Base-by-base conservation (phyloP, 2,329 filamentous ascomycete genomes). In the Westerdykella aurantiaca region DNA sequence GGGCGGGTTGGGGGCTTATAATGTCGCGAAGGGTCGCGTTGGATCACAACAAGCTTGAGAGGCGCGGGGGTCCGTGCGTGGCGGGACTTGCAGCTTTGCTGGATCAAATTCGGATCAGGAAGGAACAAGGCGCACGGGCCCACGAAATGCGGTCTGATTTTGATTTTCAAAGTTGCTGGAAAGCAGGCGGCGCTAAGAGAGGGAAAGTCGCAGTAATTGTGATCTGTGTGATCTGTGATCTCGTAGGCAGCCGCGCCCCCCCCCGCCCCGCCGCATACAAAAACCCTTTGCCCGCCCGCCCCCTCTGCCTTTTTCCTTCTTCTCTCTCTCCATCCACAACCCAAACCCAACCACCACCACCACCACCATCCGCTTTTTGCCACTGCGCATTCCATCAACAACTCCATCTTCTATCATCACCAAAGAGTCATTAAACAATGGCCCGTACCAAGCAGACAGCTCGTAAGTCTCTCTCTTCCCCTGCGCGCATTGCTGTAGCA, bases 401-500 rank as follows among this genome's bases (percentile, higher is more conserved):
- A 60, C 41, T 37, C 37, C 46, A 45, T 47, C 51, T 29, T 29
- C 11, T 43, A 53, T 48, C 43, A 49, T 43, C 55, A 57, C 51
- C 52, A 45, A 45, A 44, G 52, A 56, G 58, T 39, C 37, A 37
- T 46, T 47, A 51, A 51, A 43, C 58, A 59, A 77, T 77, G 74
- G 74, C 74, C 55, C 73, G 74, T 55, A 77, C 74, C 58, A 77
- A 77, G 72, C 74, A 77, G 64, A 77, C 74, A 56, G 74, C 74
- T 61, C 74, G 74, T 75, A 71, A 73, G 73, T 75, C 34, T 44
- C 31, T 53, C 49, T 52, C 54, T 51, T 49, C 50, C 43, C 43
- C 45, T 48, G 53, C 53, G 47, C 31, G 23, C 45, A 37, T 34
- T 38, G 38, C 45, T 23, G 41, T 42, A 37, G 31, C 7, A 3